Conservation (phyloP, 495 filamentous ascomycete genomes). For the Talaromyces adpressus region DNA sequence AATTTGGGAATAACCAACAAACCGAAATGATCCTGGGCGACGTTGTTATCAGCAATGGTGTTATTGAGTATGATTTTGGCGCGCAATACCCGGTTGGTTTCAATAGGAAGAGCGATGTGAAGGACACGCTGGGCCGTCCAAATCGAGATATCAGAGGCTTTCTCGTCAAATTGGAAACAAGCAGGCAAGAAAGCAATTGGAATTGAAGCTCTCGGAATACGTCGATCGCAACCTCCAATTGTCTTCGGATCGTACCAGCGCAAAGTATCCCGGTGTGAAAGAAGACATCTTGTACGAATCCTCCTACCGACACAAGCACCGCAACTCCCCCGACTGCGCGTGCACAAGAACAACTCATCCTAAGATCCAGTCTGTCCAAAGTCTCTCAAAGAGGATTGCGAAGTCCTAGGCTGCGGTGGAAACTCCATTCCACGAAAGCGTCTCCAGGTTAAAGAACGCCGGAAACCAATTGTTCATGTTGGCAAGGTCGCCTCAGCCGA, state of each 20-base stretch:
- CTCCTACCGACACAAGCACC: conserved; percentile 17
- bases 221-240: neutral
- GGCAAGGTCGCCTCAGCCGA: conserved; percentile 16
- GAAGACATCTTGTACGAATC: conserved; percentile 16
- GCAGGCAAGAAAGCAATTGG: neutral
- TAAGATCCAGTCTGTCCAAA: neutral
- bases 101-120: conserved; percentile 10
- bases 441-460: neutral
- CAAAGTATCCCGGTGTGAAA: conserved; percentile 12
- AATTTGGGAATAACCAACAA: conserved; percentile 5
- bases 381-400: too few relatives aligned
- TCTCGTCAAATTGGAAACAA: conserved; percentile 10
- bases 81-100: conserved; percentile 15
- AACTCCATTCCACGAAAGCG: neutral
- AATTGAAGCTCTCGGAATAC: neutral
- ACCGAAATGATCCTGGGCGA: conserved; percentile 24
- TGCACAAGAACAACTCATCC: neutral
- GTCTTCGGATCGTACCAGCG: neutral
- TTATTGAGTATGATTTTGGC: conserved; percentile 25
- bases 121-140: conserved; percentile 18
- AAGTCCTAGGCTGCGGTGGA: too few relatives aligned
- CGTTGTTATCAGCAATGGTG: conserved; percentile 25
- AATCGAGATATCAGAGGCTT: conserved; percentile 16
- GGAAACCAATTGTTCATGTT: conserved; percentile 5
- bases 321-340: neutral